These are phyloP conservation scores for Aspergillus sp. DNA, from an alignment of 2,329 filamentous ascomycete species.

Conservation along the genomic window DNA sequence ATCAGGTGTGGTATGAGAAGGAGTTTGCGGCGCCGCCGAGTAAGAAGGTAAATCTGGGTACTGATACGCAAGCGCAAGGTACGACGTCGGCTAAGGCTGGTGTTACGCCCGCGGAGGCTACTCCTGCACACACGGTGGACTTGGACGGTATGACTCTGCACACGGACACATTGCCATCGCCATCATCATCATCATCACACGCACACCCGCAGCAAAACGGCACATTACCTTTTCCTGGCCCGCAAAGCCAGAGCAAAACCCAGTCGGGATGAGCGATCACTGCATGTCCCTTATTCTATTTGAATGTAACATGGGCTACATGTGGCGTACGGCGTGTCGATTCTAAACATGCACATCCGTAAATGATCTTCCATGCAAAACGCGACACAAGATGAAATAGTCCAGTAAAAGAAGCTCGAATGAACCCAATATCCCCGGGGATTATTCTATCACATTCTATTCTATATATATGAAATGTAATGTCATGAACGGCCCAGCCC, in stretches of 20 bases:
- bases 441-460: slow-evolving; percentile 15
- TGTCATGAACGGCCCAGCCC: slow-evolving; percentile 8
- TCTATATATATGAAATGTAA: slow-evolving; percentile 7
- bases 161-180: background rate
- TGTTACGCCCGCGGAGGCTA: background rate
- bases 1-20: slow-evolving; percentile 42
- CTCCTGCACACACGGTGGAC: background rate
- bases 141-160: background rate
- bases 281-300: background rate
- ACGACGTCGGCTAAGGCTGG: background rate
- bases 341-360: background rate
- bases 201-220: background rate
- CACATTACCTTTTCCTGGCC: background rate
- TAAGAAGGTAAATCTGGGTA: slow-evolving; percentile 8
- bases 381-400: background rate
- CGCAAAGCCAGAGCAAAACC: background rate
- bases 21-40: slow-evolving; percentile 27
- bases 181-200: too few species aligned
- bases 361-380: background rate
- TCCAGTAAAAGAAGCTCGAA: background rate
- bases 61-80: background rate
- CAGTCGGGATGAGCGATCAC: background rate
- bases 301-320: background rate
- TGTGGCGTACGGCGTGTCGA: background rate
- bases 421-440: background rate